Conservation (phyloP, 306 rosid species). For the Hylodesmum podocarpum region DNA sequence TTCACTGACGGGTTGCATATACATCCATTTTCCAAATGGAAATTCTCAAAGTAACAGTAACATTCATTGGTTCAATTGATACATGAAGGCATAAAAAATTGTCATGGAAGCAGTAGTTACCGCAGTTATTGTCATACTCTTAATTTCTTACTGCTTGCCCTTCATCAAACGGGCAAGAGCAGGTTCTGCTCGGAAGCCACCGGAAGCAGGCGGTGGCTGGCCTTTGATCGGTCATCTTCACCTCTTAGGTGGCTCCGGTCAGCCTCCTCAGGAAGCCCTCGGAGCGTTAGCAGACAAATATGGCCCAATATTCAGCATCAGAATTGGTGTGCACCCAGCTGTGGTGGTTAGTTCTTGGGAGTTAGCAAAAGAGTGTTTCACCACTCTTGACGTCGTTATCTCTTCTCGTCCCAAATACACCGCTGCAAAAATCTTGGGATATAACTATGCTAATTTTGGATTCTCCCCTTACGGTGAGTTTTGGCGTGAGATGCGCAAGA, state of each 20-base stretch:
- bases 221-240: slow-evolving; percentile 15
- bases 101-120: too few relatives aligned
- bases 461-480: not conserved
- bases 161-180: not conserved
- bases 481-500: slow-evolving; percentile 13
- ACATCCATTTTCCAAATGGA: too few relatives aligned
- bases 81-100: too few relatives aligned
- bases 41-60: too few relatives aligned
- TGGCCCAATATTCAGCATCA: slow-evolving; percentile 10
- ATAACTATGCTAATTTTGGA: not conserved
- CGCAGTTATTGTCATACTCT: too few relatives aligned
- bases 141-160: not conserved
- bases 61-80: too few relatives aligned
- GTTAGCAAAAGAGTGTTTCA: slow-evolving; percentile 6
- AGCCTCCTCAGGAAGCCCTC: not conserved
- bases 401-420: slow-evolving; percentile 3
- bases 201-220: not conserved
- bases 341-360: slow-evolving; percentile 1
- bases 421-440: not conserved
- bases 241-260: not conserved
- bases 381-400: not conserved
- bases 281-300: slow-evolving; percentile 7
- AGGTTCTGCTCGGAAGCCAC: not conserved
- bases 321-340: not conserved
- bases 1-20: too few relatives aligned